phyloP scores from a whole-genome alignment of 306 rosid genomes.

The Castanea crenata region DNA sequence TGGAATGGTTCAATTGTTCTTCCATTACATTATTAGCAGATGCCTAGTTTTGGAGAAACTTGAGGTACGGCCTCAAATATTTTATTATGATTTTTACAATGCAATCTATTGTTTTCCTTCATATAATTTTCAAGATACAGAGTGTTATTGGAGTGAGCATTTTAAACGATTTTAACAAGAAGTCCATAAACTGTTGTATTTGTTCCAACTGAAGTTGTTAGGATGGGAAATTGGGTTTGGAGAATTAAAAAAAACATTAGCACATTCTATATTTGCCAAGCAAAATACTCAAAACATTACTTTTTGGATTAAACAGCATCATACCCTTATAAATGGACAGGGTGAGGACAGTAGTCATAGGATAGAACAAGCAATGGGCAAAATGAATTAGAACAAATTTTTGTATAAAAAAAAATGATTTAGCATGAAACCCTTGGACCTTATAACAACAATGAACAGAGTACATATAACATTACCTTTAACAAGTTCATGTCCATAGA shows the following conservation, averaged over 20 bases:
- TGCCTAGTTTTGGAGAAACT: too few relatives aligned
- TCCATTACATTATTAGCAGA: too few relatives aligned
- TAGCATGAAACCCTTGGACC: constrained; percentile 13
- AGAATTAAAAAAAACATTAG: constrained; percentile 2
- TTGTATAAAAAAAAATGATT: not conserved
- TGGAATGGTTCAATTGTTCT: too few relatives aligned
- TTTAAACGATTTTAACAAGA: not conserved
- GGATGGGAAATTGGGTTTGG: not conserved
- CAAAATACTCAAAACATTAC: constrained; percentile 5
- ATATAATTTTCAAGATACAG: not conserved
- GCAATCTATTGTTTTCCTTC: too few relatives aligned
- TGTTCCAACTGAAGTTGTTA: not conserved
- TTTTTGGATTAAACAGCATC: constrained; percentile 5
- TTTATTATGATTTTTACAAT: too few relatives aligned
- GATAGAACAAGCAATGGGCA: not conserved
- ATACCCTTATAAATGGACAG: constrained; percentile 4
- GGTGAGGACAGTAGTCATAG: not conserved
- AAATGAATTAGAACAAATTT: constrained; percentile 2
- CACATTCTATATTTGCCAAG: constrained; percentile 13
- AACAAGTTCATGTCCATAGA: constrained; percentile 95
- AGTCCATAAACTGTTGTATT: not conserved
- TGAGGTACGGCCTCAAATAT: too few relatives aligned
- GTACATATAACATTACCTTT: constrained; percentile 55
- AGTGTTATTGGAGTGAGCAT: not conserved
- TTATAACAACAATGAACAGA: constrained; percentile 7